Base-by-base conservation (phyloP, 169 alveolate genomes). In the Eimeria sp. region DNA sequence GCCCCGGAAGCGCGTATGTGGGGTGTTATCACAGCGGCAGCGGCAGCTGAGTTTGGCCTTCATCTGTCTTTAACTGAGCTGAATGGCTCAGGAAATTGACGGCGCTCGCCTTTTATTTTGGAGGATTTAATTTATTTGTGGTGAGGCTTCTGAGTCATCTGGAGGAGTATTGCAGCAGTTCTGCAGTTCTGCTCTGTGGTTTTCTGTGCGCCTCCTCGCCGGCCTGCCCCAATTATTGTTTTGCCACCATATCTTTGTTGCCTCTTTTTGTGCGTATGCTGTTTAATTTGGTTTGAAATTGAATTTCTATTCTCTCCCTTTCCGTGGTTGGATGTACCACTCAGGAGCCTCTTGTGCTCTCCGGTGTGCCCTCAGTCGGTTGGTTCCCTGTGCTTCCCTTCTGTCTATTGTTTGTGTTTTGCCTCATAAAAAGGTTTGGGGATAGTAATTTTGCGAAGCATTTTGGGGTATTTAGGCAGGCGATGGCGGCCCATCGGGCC, bases 31-130 rank as follows among this genome's bases (percentile, higher is more conserved):
- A 13, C 25, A 67, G 20, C 22, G 78, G 27, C 78, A 30, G 25
- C n/a, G 25, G 49, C 78, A 5, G 49, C 75, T 11, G 20, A 22
- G 49, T 3, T n/a, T 30, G 49, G 78, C 78, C 18, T n/a, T 13
- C 25, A 11, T 67, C 78, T 67, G 78, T 67, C 78, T 67, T 67
- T 2, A 67, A 9, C 20, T 18, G 18, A 67, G 49, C 49, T 6
- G 49, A 67, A n/a, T 4, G 30, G 78, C 87, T 76, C 61, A 76
- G 30, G 61, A 76, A 25, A 6, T 76, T 40, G 87, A 9, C 58
- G 61, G 87, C 87, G 87, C 87, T 76, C 14, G 40, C 87, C 87
- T 43, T 43, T 76, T 76, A 25, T 76, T 40, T 40, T 40, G 87
- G 40, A 76, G 61, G 51, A 76, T 43, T 9, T 40, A 47, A 43